Base-by-base conservation (phyloP, 228 moss, liverwort and hornwort genomes). In the Sphagnum fallax region DNA sequence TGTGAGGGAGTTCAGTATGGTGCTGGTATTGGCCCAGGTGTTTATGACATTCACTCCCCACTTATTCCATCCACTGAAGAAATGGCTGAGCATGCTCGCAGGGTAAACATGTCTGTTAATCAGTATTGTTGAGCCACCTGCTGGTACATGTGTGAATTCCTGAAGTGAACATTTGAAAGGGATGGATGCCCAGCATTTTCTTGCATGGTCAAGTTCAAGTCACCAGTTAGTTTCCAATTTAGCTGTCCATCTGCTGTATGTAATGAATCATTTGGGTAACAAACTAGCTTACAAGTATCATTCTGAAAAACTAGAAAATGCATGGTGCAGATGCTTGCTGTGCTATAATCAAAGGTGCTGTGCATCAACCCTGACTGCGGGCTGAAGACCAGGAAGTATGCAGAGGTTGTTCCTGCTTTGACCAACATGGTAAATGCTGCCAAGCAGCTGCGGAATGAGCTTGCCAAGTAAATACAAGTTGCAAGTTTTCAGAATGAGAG, bases 361-460 rank as follows among this genome's bases (percentile, higher is more conserved):
- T 94, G 94, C 91, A 88, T 94, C 72, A 94, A 94, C 76, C 94
- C 94, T 4, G 94, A 94, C 80, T 94, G 94, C 70, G 94, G 94
- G 48, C 62, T 88, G 69, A 88, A 88, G 82, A 84, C 88, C 0
- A 84, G 88, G 70, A 88, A 88, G 75, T 88, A 88, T 58, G 75
- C 73, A 1, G 88, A 88, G 57, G 88, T 88, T n/a, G 75, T 77
- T 4, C 82, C 88, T 59, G 88, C 88, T 1, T 71, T 87, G 47
- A 81, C 79, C 9, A 83, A 87, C 49, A 9, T 87, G 78, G 93
- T 93, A 58, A 84, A 82, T 50, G 91, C 89, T 0, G 87, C 93
- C 2, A 93, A 93, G 82, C 87, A 89, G n/a, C 75, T 93, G 89
- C 80, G 91, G 8, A 76, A 78, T 12, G 93, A 91, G 72, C 83